Evolutionary conservation across 805 yeast genomes (phyloP).

Genomic region (Saturnispora kantuleensis): DNA sequence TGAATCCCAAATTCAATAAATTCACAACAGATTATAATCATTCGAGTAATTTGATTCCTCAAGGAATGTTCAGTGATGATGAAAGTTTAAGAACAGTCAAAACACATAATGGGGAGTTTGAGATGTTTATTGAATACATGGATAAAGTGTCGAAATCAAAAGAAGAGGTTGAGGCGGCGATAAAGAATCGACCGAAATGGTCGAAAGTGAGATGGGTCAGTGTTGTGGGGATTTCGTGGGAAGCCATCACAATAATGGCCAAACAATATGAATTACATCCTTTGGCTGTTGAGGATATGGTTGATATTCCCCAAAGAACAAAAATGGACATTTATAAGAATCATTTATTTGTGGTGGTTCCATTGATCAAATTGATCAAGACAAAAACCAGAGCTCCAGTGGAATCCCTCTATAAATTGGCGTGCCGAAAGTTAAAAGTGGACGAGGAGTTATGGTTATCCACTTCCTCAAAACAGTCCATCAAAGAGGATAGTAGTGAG

Average conservation of each 20-base stretch:
- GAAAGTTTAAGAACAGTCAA: neutral
- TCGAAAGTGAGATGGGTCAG: conserved; percentile 46
- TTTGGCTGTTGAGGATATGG: conserved; percentile 51
- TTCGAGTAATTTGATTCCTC: neutral
- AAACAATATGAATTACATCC: conserved; percentile 39
- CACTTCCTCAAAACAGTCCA: neutral
- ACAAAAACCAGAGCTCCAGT: conserved; percentile 12
- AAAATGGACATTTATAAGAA: conserved; percentile 43
- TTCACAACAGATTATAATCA: conserved; percentile 7
- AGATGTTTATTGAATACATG: conserved; percentile 11
- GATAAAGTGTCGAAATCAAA: conserved; percentile 16
- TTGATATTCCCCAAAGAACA: conserved; percentile 52
- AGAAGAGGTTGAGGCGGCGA: conserved; percentile 22
- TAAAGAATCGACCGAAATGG: conserved; percentile 36
- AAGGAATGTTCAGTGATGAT: conserved; percentile 7
- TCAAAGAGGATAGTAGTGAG: too few relatives aligned
- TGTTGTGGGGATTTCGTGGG: conserved; percentile 55
- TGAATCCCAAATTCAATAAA: conserved; percentile 16
- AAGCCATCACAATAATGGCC: conserved; percentile 40
- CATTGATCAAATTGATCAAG: conserved; percentile 37
- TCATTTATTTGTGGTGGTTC: conserved; percentile 46
- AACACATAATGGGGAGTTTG: conserved; percentile 1
- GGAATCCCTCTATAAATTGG: conserved; percentile 1
- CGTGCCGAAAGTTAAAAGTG: neutral
- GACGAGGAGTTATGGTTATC: neutral